A percentile compares a stretch with the other conserved stretches of the same genome.
Conservation (phyloP, 2,329 filamentous ascomycete species). For the Allantophomopsis lycopodina region DNA sequence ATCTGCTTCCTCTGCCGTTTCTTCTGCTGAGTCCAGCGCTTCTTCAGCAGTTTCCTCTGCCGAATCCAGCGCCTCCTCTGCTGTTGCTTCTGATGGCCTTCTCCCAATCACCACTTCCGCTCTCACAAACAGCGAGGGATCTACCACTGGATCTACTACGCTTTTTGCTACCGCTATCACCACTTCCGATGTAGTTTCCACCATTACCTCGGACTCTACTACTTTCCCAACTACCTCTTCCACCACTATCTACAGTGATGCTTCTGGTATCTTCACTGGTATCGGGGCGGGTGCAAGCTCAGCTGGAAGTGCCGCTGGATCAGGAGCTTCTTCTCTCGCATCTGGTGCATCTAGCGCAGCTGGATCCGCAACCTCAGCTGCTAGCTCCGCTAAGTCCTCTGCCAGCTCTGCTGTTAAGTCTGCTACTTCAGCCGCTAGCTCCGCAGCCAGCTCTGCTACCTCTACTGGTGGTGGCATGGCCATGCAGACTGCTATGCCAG, state of each 20-base stretch:
- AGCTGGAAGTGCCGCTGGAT: not conserved
- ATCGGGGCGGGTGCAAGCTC: conserved; percentile 1
- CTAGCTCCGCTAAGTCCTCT: not conserved
- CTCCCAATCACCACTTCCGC: not conserved
- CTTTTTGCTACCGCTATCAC: not conserved
- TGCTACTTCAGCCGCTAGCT: conserved; percentile 3
- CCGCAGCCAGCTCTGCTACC: conserved; percentile 5
- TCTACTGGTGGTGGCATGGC: conserved; percentile 8
- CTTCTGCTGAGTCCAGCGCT: not conserved
- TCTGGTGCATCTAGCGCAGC: conserved; percentile 2
- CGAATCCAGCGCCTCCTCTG: not conserved
- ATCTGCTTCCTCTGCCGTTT: not conserved
- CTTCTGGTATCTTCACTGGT: not conserved
- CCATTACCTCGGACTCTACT: not conserved
- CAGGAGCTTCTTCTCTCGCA: conserved; percentile 2
- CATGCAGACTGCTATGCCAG: conserved; percentile 13
- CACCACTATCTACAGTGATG: not conserved
- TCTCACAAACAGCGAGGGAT: not conserved
- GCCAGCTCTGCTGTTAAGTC: conserved; percentile 1
- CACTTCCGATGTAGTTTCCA: not conserved
- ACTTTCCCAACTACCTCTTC: not conserved
- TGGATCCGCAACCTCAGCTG: not conserved
- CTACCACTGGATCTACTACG: not conserved
- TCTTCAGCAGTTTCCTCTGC: not conserved
- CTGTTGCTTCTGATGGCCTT: not conserved